phyloP scores from a whole-genome alignment of 2,329 filamentous ascomycete species.

The Fusarium phyllophilum region DNA sequence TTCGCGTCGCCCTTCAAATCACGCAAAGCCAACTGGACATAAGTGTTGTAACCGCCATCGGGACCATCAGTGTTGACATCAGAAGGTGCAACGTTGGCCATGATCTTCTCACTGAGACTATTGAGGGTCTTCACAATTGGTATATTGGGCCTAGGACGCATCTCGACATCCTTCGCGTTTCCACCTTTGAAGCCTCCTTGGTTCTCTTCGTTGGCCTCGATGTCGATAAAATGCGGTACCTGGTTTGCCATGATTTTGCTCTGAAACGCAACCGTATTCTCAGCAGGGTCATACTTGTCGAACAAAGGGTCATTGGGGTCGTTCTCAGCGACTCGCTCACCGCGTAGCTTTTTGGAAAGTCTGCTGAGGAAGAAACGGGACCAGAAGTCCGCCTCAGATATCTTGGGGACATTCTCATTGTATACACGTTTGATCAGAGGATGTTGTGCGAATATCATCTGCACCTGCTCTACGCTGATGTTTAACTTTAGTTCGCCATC shows the following conservation, averaged over 20 bases:
- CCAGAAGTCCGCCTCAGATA: conserved; percentile 88
- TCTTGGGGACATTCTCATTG: conserved; percentile 88
- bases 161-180: conserved; percentile 89
- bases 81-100: conserved; percentile 84
- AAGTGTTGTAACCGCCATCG: conserved; percentile 75
- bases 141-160: conserved; percentile 83
- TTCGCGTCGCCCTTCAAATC: conserved; percentile 81
- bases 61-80: conserved; percentile 72
- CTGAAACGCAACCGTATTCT: conserved; percentile 67
- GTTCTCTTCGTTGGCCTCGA: conserved; percentile 95
- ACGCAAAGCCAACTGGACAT: conserved; percentile 77
- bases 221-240: conserved; percentile 88
- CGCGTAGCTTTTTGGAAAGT: conserved; percentile 89
- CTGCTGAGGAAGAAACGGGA: conserved; percentile 92
- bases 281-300: conserved; percentile 83
- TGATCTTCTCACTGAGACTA: conserved; percentile 89
- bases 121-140: conserved; percentile 92
- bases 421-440: conserved; percentile 90
- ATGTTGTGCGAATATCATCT: conserved; percentile 92
- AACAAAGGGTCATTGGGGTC: conserved; percentile 83
- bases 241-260: conserved; percentile 68
- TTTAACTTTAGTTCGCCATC: conserved; percentile 76
- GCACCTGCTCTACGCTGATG: conserved; percentile 90
- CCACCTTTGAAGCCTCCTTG: conserved; percentile 83
- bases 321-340: conserved; percentile 82